These are phyloP conservation scores for Glomus cerebriforme DNA, from an alignment of 192 early-diverging fungal species.

Conservation along the genomic window DNA sequence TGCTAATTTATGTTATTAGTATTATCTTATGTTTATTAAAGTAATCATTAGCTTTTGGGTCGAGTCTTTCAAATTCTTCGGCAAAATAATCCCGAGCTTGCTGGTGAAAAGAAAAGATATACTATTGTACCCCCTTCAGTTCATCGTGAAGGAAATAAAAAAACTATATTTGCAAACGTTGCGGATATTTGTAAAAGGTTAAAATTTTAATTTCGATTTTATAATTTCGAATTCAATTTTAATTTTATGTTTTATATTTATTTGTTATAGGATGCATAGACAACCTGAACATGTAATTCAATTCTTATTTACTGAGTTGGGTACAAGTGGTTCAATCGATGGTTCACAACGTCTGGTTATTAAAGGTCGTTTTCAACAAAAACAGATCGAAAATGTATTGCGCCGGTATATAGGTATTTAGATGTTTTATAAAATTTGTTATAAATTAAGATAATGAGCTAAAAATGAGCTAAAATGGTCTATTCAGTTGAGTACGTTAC, in stretches of 20 bases:
- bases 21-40: neutral
- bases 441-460: neutral
- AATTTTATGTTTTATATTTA: neutral
- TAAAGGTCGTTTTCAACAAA: constrained; percentile 98
- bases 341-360: constrained; percentile 88
- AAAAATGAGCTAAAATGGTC: neutral
- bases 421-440: neutral
- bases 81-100: constrained; percentile 92
- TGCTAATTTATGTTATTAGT: neutral
- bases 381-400: constrained; percentile 97
- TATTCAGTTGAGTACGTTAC: constrained; percentile 90
- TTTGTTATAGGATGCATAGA: constrained; percentile 77
- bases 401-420: constrained; percentile 88
- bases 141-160: constrained; percentile 91
- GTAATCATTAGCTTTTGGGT: constrained; percentile 67
- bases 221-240: neutral
- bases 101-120: constrained; percentile 91
- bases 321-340: constrained; percentile 96
- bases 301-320: constrained; percentile 98
- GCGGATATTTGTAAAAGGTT: constrained; percentile 89
- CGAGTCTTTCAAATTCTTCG: constrained; percentile 90
- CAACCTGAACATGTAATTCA: constrained; percentile 96
- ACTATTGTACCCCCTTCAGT: constrained; percentile 93
- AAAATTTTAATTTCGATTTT: constrained; percentile 17
- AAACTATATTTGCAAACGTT: constrained; percentile 94